These are phyloP conservation scores for Tulasnella sp. DNA, from an alignment of 768 basidiomycete genomes.

Conservation along the genomic window DNA sequence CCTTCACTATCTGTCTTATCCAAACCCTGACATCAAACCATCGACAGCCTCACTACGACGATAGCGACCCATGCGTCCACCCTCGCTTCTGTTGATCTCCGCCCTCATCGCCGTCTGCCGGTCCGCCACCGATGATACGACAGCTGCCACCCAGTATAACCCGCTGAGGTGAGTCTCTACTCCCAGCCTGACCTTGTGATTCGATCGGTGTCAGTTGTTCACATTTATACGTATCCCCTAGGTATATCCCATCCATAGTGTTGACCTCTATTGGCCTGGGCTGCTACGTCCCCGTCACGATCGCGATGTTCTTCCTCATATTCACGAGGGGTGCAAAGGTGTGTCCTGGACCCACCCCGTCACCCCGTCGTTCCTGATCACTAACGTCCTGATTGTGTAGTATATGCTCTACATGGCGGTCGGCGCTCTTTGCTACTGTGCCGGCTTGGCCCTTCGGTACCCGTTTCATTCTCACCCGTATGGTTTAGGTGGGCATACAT, in stretches of 20 bases:
- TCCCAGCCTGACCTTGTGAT: background rate
- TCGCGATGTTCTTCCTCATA: slow-evolving; percentile 37
- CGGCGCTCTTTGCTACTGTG: slow-evolving; percentile 42
- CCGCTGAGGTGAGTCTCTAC: slow-evolving; percentile 34
- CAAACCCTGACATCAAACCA: too few species aligned
- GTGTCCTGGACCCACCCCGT: slow-evolving; percentile 9
- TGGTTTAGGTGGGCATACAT: slow-evolving; percentile 26
- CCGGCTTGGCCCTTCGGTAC: slow-evolving; percentile 46
- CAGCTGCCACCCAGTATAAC: slow-evolving; percentile 40
- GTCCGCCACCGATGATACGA: background rate
- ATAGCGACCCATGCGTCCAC: too few species aligned
- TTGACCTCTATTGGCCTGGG: slow-evolving; percentile 40
- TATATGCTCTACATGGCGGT: slow-evolving; percentile 55
- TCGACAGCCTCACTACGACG: too few species aligned
- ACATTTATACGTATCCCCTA: too few species aligned
- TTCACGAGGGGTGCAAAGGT: slow-evolving; percentile 35
- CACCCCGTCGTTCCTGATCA: background rate
- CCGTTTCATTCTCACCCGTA: slow-evolving; percentile 45
- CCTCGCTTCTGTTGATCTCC: too few species aligned
- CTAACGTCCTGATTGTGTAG: background rate
- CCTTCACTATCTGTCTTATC: too few species aligned
- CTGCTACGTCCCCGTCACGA: slow-evolving; percentile 26
- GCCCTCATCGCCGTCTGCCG: too few species aligned
- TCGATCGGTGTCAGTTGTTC: too few species aligned
- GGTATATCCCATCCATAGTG: slow-evolving; percentile 39